A percentile compares a stretch with the other conserved stretches of the same genome.
Evolutionary conservation across 2,329 filamentous ascomycete genomes (phyloP).

Genomic region (Pseudogymnoascus sp.): DNA sequence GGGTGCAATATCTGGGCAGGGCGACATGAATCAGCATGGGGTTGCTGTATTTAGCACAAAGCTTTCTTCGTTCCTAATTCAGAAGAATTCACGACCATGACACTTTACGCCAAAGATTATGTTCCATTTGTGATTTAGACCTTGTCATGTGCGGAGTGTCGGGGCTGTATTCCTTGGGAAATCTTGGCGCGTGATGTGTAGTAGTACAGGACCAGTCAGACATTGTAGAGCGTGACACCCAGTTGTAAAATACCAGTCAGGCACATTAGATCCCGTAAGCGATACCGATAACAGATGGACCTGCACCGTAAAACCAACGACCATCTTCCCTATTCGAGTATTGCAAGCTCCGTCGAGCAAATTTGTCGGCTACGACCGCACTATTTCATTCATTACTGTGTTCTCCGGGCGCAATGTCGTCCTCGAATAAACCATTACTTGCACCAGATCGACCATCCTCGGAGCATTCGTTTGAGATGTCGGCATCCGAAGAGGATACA

Average conservation of each 20-base stretch:
- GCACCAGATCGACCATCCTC: constrained; percentile 44
- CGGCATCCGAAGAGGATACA: constrained; percentile 39
- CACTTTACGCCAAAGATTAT: background rate
- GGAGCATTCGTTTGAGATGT: constrained; percentile 47
- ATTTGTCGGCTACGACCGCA: background rate
- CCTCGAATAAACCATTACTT: constrained; percentile 24
- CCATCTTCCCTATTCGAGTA: background rate
- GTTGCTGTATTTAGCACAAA: constrained; percentile 31
- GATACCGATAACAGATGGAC: background rate
- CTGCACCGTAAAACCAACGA: background rate
- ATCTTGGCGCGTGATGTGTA: background rate
- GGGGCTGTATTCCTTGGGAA: background rate
- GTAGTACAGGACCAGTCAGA: background rate
- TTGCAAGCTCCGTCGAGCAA: background rate
- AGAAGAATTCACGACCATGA: constrained; percentile 18
- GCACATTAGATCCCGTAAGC: background rate
- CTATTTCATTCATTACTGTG: background rate
- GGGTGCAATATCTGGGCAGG: constrained; percentile 27
- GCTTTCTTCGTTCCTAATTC: constrained; percentile 23
- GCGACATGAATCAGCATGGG: constrained; percentile 29
- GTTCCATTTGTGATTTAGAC: background rate
- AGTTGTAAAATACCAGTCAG: background rate
- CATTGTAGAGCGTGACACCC: background rate
- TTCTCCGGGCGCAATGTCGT: background rate
- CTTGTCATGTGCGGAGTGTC: background rate